Base-by-base conservation (phyloP, 257 asterid genomes). In the Solanum tarijense region DNA sequence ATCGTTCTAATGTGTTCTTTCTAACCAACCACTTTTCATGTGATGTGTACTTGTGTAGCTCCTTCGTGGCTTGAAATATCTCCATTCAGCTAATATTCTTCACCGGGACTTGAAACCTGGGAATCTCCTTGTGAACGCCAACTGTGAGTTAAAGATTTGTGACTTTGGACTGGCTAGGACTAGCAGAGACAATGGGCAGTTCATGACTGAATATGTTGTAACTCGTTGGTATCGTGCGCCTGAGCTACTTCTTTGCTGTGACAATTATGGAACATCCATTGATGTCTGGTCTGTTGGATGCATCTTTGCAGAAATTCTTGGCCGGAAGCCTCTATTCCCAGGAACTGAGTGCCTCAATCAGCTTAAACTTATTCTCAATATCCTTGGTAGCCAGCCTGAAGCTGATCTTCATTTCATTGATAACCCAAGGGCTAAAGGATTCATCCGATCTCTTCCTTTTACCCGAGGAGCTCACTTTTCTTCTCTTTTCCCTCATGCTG, bases 151-250 rank as follows among this genome's bases (percentile, higher is more conserved):
- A 31, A 91, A 91, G 91, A 91, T 91, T 39, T 91, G 93, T 48
- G 93, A 91, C 89, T 91, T 91, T 55, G 93, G 92, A 29, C 87
- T 91, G 86, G 93, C 93, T n/a, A 87, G 93, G 88, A 91, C 93
- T 11, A 88, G 91, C 85, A 90, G 88, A 39, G 90, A 89, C 90
- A 88, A 81, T 32, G 93, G 92, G 35, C 93, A 91, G 89, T 90
- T 90, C 72, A 91, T 91, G 93, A 91, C 93, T 32, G 93, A 91
- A 85, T 91, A 91, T 73, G 92, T 91, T 12, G 93, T 91, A 87
- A 91, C 93, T 14, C 89, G 93, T 9, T 91, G 93, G 93, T 91
- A 91, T 35, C 92, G 93, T 11, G 93, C 93, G 52, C 93, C 92
- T 9, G 92, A 90, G 83, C 88, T 91, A 7, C 92, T 91, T 5